These are phyloP conservation scores for Euphrasia confusa DNA, from an alignment of 257 asterid genomes.

Conservation along the genomic window DNA sequence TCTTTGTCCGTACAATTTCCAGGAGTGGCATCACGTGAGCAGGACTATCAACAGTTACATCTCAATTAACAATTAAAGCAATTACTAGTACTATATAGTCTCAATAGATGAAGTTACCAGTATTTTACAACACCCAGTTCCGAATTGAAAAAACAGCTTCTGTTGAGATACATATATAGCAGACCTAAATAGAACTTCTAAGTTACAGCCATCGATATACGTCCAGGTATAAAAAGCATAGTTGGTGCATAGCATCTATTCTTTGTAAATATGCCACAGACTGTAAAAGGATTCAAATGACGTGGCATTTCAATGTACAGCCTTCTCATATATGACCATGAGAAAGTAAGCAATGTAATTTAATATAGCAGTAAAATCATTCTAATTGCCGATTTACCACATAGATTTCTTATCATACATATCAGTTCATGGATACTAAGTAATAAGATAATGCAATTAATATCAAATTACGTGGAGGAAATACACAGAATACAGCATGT, in stretches of 20 bases:
- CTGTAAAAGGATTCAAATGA: slow-evolving; percentile 5
- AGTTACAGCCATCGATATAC: background rate
- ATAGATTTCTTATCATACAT: background rate
- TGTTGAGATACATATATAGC: background rate
- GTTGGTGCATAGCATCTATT: background rate
- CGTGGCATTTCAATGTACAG: background rate
- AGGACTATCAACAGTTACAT: slow-evolving; percentile 59
- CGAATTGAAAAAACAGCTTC: slow-evolving; percentile 17
- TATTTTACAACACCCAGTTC: slow-evolving; percentile 17
- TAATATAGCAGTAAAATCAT: slow-evolving; percentile 9
- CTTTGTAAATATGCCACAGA: background rate
- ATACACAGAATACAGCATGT: background rate
- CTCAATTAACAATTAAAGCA: slow-evolving; percentile 28
- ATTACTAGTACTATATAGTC: background rate
- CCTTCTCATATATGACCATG: slow-evolving; percentile 8
- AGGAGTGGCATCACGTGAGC: slow-evolving; percentile 98
- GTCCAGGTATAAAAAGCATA: background rate
- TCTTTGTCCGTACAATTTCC: slow-evolving; percentile 84
- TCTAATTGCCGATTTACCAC: slow-evolving; percentile 1
- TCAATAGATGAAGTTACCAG: slow-evolving; percentile 20
- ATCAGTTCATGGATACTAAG: background rate
- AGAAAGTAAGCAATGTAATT: slow-evolving; percentile 4
- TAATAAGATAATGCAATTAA: slow-evolving; percentile 17
- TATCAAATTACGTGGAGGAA: slow-evolving; percentile 19
- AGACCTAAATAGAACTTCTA: background rate